A percentile compares a stretch with the other conserved stretches of the same genome.
These are phyloP conservation scores for Aspergillus sclerotiicarbonarius DNA, from an alignment of 495 filamentous ascomycete species.

Conservation along the genomic window DNA sequence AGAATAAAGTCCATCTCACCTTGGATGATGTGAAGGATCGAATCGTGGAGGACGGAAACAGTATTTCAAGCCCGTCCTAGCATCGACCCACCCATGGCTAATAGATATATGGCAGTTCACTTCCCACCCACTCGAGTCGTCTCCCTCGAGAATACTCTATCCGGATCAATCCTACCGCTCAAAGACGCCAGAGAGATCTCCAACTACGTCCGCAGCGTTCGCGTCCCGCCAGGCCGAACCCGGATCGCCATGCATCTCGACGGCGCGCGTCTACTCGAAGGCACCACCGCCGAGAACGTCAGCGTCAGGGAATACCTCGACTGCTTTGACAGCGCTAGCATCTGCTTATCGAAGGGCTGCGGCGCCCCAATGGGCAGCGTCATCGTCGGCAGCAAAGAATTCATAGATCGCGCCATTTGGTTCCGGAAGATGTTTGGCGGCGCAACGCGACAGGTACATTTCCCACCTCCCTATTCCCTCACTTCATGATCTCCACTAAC, in stretches of 20 bases:
- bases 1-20: slow-evolving; percentile 63
- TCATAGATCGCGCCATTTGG: slow-evolving; percentile 62
- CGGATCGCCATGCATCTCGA: slow-evolving; percentile 67
- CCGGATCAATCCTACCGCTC: slow-evolving; percentile 66
- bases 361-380: slow-evolving; percentile 75
- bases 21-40: slow-evolving; percentile 61
- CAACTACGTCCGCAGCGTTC: slow-evolving; percentile 55
- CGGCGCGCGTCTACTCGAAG: slow-evolving; percentile 72
- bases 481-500: background rate
- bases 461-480: background rate
- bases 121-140: slow-evolving; percentile 67
- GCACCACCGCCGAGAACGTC: slow-evolving; percentile 47
- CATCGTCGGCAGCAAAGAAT: slow-evolving; percentile 54
- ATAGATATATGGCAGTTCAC: slow-evolving; percentile 40
- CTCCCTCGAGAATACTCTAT: slow-evolving; percentile 71
- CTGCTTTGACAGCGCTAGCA: slow-evolving; percentile 64
- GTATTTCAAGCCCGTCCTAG: background rate
- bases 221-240: slow-evolving; percentile 12
- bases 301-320: slow-evolving; percentile 59
- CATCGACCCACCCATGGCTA: background rate
- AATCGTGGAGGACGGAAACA: slow-evolving; percentile 47
- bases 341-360: slow-evolving; percentile 76
- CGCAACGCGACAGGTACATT: slow-evolving; percentile 58
- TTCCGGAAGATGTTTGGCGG: slow-evolving; percentile 72
- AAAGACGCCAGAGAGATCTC: slow-evolving; percentile 58